Evolutionary conservation across 2,329 filamentous ascomycete species (phyloP).

Genomic region (Claviceps spartinae): DNA sequence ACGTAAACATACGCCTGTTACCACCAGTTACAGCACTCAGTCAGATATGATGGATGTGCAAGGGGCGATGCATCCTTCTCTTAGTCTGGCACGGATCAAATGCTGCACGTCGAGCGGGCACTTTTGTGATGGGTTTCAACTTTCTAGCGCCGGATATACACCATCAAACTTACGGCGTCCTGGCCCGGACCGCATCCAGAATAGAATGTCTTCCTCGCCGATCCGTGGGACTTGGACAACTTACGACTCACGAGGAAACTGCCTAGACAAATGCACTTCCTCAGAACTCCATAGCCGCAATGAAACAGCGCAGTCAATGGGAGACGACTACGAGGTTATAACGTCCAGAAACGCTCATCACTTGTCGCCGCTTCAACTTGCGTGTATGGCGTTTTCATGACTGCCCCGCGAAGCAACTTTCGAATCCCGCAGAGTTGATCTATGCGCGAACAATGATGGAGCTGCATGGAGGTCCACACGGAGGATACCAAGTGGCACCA

Average conservation of each 20-base stretch:
- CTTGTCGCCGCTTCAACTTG: too few species aligned
- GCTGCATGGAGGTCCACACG: neutral
- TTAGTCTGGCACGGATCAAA: neutral
- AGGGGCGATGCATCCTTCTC: neutral
- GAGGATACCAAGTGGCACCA: neutral
- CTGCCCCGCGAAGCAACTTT: neutral
- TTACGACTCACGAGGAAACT: too few species aligned
- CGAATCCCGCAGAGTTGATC: neutral
- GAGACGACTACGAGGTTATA: too few species aligned
- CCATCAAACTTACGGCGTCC: neutral
- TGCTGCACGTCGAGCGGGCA: neutral
- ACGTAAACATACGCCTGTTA: neutral
- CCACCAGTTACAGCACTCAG: neutral
- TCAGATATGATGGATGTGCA: neutral
- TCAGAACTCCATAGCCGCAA: too few species aligned
- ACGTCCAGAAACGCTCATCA: too few species aligned
- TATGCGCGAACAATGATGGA: neutral
- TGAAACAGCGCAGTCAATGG: too few species aligned
- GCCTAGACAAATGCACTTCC: too few species aligned
- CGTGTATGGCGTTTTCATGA: too few species aligned
- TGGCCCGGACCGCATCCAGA: neutral
- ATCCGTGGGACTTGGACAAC: neutral
- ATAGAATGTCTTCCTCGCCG: neutral
- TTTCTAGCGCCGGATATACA: neutral
- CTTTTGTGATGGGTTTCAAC: neutral